These are phyloP conservation scores for Globisporangium orthogonon DNA, from an alignment of 352 stramenopile genomes.

Conservation along the genomic window DNA sequence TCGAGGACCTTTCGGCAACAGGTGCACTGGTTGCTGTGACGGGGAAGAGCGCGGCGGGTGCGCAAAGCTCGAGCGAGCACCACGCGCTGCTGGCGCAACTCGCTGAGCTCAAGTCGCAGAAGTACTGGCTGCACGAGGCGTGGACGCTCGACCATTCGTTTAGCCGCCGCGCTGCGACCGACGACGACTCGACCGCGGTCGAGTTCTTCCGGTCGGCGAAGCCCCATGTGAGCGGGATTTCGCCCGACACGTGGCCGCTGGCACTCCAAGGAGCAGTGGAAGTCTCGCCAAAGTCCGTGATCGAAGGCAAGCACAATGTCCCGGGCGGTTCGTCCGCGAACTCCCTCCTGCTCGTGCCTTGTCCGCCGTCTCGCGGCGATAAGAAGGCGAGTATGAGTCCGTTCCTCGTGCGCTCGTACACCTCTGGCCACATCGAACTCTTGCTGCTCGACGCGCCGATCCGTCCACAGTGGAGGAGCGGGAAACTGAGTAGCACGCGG, in stretches of 20 bases:
- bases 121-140: constrained; percentile 75
- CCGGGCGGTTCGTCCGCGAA: constrained; percentile 34
- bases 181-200: constrained; percentile 1
- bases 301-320: constrained; percentile 46
- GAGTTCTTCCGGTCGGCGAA: constrained; percentile 37
- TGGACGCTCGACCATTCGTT: constrained; percentile 23
- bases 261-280: constrained; percentile 62
- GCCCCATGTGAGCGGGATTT: constrained; percentile 67
- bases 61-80: constrained; percentile 7
- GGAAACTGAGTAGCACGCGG: constrained; percentile 3
- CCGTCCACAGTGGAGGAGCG: constrained; percentile 57
- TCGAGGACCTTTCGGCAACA: constrained; percentile 11
- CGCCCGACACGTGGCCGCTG: constrained; percentile 67
- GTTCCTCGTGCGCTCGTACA: constrained; percentile 62
- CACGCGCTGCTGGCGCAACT: constrained; percentile 27
- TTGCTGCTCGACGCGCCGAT: constrained; percentile 56
- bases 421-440: constrained; percentile 72
- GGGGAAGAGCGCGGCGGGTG: not conserved
- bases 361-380: constrained; percentile 24
- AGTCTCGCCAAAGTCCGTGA: constrained; percentile 43
- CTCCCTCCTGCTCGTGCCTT: constrained; percentile 45
- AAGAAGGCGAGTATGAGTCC: constrained; percentile 29
- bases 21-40: not conserved
- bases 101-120: constrained; percentile 72
- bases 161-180: constrained; percentile 5